A percentile compares a stretch with the other conserved stretches of the same genome.
Conservation (phyloP, 2,329 filamentous ascomycete genomes). For the Ceratocystis cacaofunesta region DNA sequence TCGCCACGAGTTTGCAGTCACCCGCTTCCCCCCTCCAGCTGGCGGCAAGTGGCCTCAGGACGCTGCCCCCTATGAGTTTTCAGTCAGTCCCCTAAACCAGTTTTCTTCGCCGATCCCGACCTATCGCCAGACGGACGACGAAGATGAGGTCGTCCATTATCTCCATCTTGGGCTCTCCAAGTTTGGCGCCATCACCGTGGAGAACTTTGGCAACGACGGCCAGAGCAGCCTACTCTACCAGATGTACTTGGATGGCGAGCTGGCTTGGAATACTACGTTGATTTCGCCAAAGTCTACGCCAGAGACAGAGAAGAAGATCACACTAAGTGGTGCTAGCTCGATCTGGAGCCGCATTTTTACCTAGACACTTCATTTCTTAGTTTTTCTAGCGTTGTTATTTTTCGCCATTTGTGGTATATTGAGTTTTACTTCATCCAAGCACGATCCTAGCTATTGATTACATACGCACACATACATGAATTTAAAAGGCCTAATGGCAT, state of each 20-base stretch:
- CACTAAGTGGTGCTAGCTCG: conserved; percentile 5
- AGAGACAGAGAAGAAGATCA: conserved; percentile 9
- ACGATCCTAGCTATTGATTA: background rate
- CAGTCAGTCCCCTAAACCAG: conserved; percentile 78
- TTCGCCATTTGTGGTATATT: background rate
- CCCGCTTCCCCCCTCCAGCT: conserved; percentile 51
- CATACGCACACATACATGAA: background rate
- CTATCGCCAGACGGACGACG: conserved; percentile 65
- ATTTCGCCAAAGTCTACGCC: conserved; percentile 6
- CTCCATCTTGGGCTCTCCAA: conserved; percentile 78
- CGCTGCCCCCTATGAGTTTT: conserved; percentile 74
- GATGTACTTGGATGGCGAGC: conserved; percentile 66
- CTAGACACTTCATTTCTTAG: background rate
- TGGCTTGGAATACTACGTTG: conserved; percentile 55
- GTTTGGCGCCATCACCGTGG: conserved; percentile 71
- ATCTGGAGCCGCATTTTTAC: conserved; percentile 15
- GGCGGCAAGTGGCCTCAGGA: conserved; percentile 47
- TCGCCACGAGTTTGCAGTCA: conserved; percentile 92
- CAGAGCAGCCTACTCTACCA: conserved; percentile 66
- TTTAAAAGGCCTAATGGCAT: background rate
- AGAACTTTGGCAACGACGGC: conserved; percentile 45
- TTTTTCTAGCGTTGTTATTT: background rate
- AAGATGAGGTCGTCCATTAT: conserved; percentile 77
- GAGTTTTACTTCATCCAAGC: background rate
- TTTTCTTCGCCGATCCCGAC: conserved; percentile 80